phyloP scores from a whole-genome alignment of 208 protist genomes.

The Kentomonas sorsogonicus region DNA sequence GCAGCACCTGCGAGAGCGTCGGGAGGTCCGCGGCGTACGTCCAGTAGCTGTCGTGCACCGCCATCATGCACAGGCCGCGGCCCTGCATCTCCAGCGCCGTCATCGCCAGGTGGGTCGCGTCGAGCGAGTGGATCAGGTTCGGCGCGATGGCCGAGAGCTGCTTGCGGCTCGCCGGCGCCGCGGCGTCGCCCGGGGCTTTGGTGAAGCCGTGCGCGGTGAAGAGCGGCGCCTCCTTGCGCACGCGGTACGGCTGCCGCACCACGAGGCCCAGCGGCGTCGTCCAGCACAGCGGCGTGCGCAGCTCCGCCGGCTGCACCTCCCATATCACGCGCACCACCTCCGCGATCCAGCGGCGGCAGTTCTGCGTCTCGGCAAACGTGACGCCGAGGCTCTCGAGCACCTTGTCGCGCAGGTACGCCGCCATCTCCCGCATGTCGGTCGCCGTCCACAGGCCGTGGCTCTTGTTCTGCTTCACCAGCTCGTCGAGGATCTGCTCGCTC shows the following conservation, averaged over 20 bases:
- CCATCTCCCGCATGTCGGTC: slow-evolving; percentile 89
- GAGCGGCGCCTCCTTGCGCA: slow-evolving; percentile 68
- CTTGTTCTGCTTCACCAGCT: slow-evolving; percentile 90
- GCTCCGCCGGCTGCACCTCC: slow-evolving; percentile 70
- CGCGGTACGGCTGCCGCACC: slow-evolving; percentile 95
- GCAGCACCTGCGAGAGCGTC: slow-evolving; percentile 87
- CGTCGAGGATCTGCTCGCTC: slow-evolving; percentile 91
- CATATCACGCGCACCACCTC: slow-evolving; percentile 69
- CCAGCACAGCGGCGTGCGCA: slow-evolving; percentile 91
- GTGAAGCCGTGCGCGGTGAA: slow-evolving; percentile 81
- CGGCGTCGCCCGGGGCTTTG: slow-evolving; percentile 56
- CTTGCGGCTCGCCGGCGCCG: slow-evolving; percentile 75
- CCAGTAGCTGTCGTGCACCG: slow-evolving; percentile 98
- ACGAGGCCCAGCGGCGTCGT: slow-evolving; percentile 95
- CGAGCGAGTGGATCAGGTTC: slow-evolving; percentile 98
- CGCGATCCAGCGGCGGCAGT: slow-evolving; percentile 83
- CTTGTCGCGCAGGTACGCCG: slow-evolving; percentile 85
- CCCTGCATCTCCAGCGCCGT: slow-evolving; percentile 93
- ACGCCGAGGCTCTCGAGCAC: slow-evolving; percentile 85
- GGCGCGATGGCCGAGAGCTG: slow-evolving; percentile 96
- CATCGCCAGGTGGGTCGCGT: slow-evolving; percentile 97
- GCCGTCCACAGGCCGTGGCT: slow-evolving; percentile 86
- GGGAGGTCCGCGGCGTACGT: slow-evolving; percentile 94
- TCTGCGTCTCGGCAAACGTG: slow-evolving; percentile 85
- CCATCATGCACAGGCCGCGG: slow-evolving; percentile 89